Evolutionary conservation across 495 filamentous ascomycete species (phyloP).

Genomic region (Penicillium pancosmium): DNA sequence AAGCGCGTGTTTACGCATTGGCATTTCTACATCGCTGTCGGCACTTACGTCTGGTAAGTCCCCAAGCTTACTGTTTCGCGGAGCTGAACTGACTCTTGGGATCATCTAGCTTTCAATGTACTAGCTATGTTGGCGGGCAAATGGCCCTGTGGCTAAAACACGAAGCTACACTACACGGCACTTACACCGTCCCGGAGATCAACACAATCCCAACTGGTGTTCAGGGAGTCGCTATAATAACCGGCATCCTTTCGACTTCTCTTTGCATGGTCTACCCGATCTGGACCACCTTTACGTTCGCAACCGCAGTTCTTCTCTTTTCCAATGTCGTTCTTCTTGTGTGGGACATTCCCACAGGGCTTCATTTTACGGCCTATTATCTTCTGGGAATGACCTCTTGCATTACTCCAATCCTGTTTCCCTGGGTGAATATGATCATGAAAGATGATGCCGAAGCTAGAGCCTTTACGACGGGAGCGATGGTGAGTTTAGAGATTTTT

Average conservation of each 20-base stretch:
- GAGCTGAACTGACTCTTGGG: constrained; percentile 3
- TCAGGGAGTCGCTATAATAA: constrained; percentile 20
- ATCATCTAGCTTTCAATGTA: constrained; percentile 21
- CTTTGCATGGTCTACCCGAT: constrained; percentile 25
- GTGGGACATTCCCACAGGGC: constrained; percentile 24
- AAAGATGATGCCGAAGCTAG: constrained; percentile 21
- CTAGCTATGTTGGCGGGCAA: constrained; percentile 20
- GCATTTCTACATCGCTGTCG: constrained; percentile 23
- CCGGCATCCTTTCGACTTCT: constrained; percentile 19
- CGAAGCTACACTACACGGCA: constrained; percentile 11
- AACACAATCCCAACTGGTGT: constrained; percentile 28
- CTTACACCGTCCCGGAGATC: constrained; percentile 23
- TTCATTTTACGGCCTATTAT: constrained; percentile 28
- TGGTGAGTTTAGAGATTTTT: constrained; percentile 13
- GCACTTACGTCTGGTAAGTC: constrained; percentile 21
- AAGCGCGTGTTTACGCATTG: constrained; percentile 22
- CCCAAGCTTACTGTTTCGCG: neutral
- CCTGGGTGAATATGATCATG: constrained; percentile 25
- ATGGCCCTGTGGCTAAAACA: constrained; percentile 29
- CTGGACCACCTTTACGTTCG: constrained; percentile 23
- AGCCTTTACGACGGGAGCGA: constrained; percentile 23
- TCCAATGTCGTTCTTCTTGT: constrained; percentile 21
- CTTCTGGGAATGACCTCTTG: constrained; percentile 22
- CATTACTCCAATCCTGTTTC: constrained; percentile 23
- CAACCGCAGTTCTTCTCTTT: constrained; percentile 20